Evolutionary conservation across 352 stramenopile genomes (phyloP).

Genomic region (Pythium aquatile): DNA sequence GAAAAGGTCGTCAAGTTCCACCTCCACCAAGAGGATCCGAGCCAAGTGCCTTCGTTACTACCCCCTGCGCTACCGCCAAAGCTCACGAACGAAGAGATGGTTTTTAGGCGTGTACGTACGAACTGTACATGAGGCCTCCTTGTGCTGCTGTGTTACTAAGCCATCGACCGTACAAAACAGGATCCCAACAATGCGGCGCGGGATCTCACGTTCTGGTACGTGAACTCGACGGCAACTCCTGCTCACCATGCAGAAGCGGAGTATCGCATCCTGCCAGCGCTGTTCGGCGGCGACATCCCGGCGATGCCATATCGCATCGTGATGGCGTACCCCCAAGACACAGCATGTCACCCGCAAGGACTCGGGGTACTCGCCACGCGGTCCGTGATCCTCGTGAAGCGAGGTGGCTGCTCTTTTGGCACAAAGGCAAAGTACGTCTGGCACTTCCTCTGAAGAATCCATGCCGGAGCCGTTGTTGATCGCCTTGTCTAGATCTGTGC

Average conservation of each 20-base stretch:
- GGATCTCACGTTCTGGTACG: slow-evolving; percentile 53
- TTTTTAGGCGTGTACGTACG: slow-evolving; percentile 28
- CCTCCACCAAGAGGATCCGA: slow-evolving; percentile 34
- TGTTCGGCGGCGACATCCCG: slow-evolving; percentile 54
- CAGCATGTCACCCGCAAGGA: slow-evolving; percentile 62
- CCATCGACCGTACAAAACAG: slow-evolving; percentile 20
- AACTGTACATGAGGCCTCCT: neutral
- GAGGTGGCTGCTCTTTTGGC: slow-evolving; percentile 62
- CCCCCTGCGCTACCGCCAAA: slow-evolving; percentile 29
- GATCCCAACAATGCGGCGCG: slow-evolving; percentile 44
- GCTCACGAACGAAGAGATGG: slow-evolving; percentile 50
- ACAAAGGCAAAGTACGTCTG: slow-evolving; percentile 51
- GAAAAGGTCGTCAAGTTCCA: slow-evolving; percentile 27
- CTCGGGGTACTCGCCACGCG: slow-evolving; percentile 55
- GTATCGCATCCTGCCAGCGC: slow-evolving; percentile 49
- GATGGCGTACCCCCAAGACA: slow-evolving; percentile 63
- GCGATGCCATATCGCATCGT: slow-evolving; percentile 53
- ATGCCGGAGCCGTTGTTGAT: too few species aligned
- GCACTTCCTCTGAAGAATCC: too few species aligned
- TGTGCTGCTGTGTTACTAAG: neutral
- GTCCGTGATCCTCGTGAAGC: slow-evolving; percentile 67
- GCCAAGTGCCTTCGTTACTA: slow-evolving; percentile 21
- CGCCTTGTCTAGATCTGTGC: slow-evolving; percentile 32
- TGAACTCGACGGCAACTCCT: slow-evolving; percentile 31
- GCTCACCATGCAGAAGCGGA: slow-evolving; percentile 9